phyloP scores from a whole-genome alignment of 108 stramenopile genomes.

The Cylindrotheca fusiformis region DNA sequence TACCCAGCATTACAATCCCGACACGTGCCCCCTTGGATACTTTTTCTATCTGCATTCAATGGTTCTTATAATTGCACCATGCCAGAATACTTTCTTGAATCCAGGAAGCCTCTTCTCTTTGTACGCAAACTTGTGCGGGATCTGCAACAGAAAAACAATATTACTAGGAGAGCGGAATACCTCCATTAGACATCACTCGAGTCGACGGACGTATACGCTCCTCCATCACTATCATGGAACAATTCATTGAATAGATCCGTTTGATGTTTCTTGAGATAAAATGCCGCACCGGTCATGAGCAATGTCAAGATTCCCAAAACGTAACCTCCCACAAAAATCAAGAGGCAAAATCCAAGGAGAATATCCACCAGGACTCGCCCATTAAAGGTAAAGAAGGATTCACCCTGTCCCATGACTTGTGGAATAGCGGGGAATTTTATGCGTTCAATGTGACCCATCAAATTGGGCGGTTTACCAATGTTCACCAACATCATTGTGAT shows the following conservation, averaged over 20 bases:
- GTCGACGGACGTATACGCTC: not conserved
- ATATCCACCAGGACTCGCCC: slow-evolving; percentile 2
- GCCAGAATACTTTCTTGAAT: too few species aligned
- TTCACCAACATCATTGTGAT: slow-evolving; percentile 5
- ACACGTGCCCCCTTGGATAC: too few species aligned
- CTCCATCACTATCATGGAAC: not conserved
- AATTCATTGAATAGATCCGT: slow-evolving; percentile 4
- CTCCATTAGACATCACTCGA: too few species aligned
- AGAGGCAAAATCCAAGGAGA: not conserved
- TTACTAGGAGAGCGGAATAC: too few species aligned
- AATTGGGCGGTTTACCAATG: not conserved
- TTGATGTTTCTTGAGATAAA: not conserved
- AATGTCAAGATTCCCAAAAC: not conserved
- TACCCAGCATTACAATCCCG: too few species aligned
- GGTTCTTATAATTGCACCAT: too few species aligned
- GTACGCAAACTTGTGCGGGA: too few species aligned
- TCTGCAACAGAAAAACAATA: too few species aligned
- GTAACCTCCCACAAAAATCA: not conserved
- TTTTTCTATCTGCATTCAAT: too few species aligned
- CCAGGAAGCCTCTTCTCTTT: too few species aligned
- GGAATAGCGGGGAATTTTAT: slow-evolving; percentile 1
- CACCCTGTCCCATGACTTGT: not conserved
- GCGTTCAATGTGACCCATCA: not conserved
- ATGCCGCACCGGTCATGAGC: not conserved
- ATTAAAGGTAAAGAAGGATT: slow-evolving; percentile 4